Evolutionary conservation across 2,329 filamentous ascomycete genomes (phyloP).

Genomic region (Diaporthe citri): DNA sequence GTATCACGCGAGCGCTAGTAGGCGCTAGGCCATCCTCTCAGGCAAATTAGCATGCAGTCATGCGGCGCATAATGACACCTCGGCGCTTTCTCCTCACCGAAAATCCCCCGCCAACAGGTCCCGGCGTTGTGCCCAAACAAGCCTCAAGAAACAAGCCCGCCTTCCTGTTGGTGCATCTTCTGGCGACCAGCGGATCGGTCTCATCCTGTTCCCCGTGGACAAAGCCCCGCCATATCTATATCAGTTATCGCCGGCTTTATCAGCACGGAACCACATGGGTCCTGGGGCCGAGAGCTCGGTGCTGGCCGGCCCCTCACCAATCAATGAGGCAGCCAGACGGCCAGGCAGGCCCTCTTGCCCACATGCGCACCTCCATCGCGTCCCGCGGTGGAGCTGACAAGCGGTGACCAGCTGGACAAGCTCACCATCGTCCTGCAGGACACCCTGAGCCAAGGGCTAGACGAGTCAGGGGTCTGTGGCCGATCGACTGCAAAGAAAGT

Average conservation of each 20-base stretch:
- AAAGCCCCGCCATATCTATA: slow-evolving; percentile 2
- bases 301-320: slow-evolving; percentile 14
- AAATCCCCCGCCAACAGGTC: background rate
- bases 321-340: background rate
- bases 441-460: slow-evolving; percentile 7
- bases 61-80: slow-evolving; percentile 21
- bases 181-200: slow-evolving; percentile 5
- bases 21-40: slow-evolving; percentile 13
- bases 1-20: slow-evolving; percentile 22
- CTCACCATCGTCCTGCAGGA: slow-evolving; percentile 22
- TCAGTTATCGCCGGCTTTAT: slow-evolving; percentile 16
- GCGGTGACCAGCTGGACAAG: slow-evolving; percentile 32
- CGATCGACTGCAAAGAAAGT: slow-evolving; percentile 10
- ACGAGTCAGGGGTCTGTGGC: slow-evolving; percentile 24
- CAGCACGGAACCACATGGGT: slow-evolving; percentile 1
- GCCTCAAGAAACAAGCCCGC: background rate
- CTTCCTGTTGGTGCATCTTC: slow-evolving; percentile 5
- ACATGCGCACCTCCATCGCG: slow-evolving; percentile 21
- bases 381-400: slow-evolving; percentile 24
- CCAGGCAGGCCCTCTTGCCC: background rate
- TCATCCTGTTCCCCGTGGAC: slow-evolving; percentile 12
- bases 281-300: slow-evolving; percentile 5
- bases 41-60: slow-evolving; percentile 11
- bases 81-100: slow-evolving; percentile 12
- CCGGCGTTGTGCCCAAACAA: background rate